These are phyloP conservation scores for Niveomyces coronatus DNA, from an alignment of 2,329 filamentous ascomycete species.

Conservation along the genomic window DNA sequence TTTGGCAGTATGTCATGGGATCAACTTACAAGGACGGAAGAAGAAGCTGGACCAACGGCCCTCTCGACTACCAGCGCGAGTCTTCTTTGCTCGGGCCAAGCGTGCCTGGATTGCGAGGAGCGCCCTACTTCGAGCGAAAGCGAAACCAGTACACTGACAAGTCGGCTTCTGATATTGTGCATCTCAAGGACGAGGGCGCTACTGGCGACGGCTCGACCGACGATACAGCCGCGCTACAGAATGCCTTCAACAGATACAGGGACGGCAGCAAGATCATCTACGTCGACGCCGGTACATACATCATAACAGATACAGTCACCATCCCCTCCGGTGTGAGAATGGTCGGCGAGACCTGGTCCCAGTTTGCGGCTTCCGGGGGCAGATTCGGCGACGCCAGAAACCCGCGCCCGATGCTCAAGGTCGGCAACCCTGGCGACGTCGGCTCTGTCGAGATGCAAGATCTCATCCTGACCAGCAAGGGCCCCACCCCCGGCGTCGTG, in stretches of 20 bases:
- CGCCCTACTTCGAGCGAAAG: neutral
- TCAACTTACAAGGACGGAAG: too few species aligned
- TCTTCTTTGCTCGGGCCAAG: too few species aligned
- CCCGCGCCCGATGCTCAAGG: constrained; percentile 44
- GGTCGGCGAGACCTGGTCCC: constrained; percentile 33
- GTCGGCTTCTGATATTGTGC: neutral
- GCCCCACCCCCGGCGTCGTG: constrained; percentile 45
- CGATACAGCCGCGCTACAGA: neutral
- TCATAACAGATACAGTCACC: constrained; percentile 33
- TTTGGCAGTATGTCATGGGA: too few species aligned
- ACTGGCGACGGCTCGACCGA: constrained; percentile 2
- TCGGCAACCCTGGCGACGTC: constrained; percentile 43
- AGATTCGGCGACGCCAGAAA: constrained; percentile 23
- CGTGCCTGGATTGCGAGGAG: too few species aligned
- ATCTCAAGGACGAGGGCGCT: neutral
- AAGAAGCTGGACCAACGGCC: too few species aligned
- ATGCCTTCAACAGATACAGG: too few species aligned
- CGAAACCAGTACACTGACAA: neutral
- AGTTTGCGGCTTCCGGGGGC: constrained; percentile 36
- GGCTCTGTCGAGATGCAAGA: constrained; percentile 54
- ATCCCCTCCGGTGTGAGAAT: constrained; percentile 33
- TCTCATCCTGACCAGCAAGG: constrained; percentile 49
- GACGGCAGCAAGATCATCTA: neutral
- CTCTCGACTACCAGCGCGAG: too few species aligned
- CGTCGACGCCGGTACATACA: constrained; percentile 36